Conservation (phyloP, 2,329 filamentous ascomycete species). For the Amesomyces nigricolor region DNA sequence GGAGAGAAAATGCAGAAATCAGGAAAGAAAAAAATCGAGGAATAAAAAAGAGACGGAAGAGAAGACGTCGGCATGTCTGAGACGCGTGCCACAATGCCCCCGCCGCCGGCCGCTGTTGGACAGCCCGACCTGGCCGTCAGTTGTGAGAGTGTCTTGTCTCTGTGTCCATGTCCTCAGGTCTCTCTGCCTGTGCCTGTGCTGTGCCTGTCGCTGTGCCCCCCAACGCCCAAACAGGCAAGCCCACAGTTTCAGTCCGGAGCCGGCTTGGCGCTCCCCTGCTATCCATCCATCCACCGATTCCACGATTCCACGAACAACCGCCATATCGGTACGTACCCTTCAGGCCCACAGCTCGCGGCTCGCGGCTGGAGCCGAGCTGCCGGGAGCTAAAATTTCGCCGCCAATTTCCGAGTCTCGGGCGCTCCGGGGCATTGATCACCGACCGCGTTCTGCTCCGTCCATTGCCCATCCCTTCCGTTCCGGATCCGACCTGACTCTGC, state of each 20-base stretch:
- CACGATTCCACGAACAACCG: neutral
- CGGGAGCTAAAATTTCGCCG: conserved; percentile 13
- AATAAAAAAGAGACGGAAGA: neutral
- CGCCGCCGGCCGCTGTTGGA: no score
- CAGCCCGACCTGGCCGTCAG: no score
- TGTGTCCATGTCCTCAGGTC: neutral
- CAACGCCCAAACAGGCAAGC: conserved; percentile 4
- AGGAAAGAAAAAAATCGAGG: neutral
- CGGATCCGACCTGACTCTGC: conserved; percentile 1
- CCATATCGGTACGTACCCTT: neutral
- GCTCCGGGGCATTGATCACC: neutral
- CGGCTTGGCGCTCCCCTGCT: conserved; percentile 11
- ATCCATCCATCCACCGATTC: neutral
- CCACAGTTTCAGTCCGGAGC: conserved; percentile 9
- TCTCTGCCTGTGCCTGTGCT: neutral
- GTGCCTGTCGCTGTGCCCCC: neutral
- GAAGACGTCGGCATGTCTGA: neutral
- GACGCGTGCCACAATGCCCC: neutral
- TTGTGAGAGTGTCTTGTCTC: no score
- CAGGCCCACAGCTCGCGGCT: conserved; percentile 12
- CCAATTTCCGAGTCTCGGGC: conserved; percentile 14
- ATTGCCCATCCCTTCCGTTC: neutral
- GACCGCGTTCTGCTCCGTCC: neutral
- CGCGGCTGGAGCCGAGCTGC: conserved; percentile 16
- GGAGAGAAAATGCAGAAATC: neutral